phyloP scores from a whole-genome alignment of 2,329 filamentous ascomycete species.

The Fusarium tjaetaba region DNA sequence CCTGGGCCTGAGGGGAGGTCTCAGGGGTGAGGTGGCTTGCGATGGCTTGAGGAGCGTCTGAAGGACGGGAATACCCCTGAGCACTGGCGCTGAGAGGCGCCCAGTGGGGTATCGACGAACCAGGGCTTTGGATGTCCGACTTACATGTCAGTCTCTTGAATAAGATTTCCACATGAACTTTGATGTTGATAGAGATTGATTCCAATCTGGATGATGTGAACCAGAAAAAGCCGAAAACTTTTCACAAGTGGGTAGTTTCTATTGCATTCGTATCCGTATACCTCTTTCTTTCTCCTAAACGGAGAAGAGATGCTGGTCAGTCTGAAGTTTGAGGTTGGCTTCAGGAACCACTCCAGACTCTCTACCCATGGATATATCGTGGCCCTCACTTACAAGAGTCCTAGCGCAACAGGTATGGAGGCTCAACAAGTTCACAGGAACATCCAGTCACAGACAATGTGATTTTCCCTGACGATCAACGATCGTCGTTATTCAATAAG shows the following conservation, averaged over 20 bases:
- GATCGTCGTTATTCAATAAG: constrained; percentile 19
- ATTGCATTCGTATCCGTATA: neutral
- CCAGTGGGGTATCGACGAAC: constrained; percentile 36
- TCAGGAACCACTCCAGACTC: constrained; percentile 10
- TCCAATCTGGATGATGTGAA: neutral
- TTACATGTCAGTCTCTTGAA: constrained; percentile 33
- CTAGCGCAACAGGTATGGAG: neutral
- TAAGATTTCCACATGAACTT: constrained; percentile 8
- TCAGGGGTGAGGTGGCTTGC: constrained; percentile 16
- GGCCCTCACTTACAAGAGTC: constrained; percentile 18
- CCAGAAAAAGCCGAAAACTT: neutral
- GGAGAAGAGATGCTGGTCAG: constrained; percentile 4
- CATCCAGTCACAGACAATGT: constrained; percentile 23
- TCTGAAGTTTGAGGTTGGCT: constrained; percentile 18
- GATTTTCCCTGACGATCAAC: constrained; percentile 30
- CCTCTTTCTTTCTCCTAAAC: constrained; percentile 10
- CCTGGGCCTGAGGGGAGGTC: constrained; percentile 24
- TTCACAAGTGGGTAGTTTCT: neutral
- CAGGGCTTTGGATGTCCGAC: constrained; percentile 22
- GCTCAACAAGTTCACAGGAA: neutral
- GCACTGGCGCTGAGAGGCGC: constrained; percentile 43
- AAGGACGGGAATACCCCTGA: constrained; percentile 40
- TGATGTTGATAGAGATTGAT: constrained; percentile 4
- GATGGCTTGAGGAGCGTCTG: constrained; percentile 24
- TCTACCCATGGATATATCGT: neutral